Conservation (phyloP, 2,329 filamentous ascomycete genomes). For the Endothia cerciana region DNA sequence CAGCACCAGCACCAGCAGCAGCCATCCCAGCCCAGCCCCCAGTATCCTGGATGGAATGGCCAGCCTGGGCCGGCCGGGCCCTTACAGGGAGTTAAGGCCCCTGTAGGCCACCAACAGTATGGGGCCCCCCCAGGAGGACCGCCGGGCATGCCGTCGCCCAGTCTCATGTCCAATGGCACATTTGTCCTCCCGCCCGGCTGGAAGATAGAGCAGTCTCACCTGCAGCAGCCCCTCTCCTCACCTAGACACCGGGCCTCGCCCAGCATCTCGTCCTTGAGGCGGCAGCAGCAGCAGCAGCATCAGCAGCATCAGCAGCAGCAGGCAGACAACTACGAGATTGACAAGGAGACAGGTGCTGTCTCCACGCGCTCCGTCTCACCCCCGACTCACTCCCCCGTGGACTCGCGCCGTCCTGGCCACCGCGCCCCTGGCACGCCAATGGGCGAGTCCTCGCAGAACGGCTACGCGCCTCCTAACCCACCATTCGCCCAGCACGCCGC, state of each 20-base stretch:
- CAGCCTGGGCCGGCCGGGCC: too few species aligned
- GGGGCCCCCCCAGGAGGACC: slow-evolving; percentile 27
- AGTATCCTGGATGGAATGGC: slow-evolving; percentile 11
- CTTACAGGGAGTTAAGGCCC: too few species aligned
- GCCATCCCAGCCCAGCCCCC: slow-evolving; percentile 15
- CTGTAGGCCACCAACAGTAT: slow-evolving; percentile 21
- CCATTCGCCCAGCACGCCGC: slow-evolving; percentile 29
- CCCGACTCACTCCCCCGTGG: slow-evolving; percentile 29
- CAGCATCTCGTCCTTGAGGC: slow-evolving; percentile 33
- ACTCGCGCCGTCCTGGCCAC: slow-evolving; percentile 30
- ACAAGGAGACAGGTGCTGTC: slow-evolving; percentile 55
- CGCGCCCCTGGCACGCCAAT: slow-evolving; percentile 18
- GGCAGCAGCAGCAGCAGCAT: slow-evolving; percentile 34
- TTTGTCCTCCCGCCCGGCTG: slow-evolving; percentile 50
- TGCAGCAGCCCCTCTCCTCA: slow-evolving; percentile 53
- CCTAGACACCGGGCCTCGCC: slow-evolving; percentile 42
- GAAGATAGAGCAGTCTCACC: slow-evolving; percentile 59
- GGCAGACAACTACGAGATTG: slow-evolving; percentile 44
- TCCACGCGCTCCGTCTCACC: slow-evolving; percentile 29
- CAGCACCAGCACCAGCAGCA: slow-evolving; percentile 11
- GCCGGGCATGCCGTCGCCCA: slow-evolving; percentile 33
- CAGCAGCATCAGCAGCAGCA: slow-evolving; percentile 37
- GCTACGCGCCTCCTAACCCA: slow-evolving; percentile 32
- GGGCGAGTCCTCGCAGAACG: slow-evolving; percentile 20
- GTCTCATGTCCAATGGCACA: slow-evolving; percentile 36